Evolutionary conservation across 73 alveolate species (phyloP), one percentile per base, ranked within the genome.

Genomic region (Durusdinium trenchii): DNA sequence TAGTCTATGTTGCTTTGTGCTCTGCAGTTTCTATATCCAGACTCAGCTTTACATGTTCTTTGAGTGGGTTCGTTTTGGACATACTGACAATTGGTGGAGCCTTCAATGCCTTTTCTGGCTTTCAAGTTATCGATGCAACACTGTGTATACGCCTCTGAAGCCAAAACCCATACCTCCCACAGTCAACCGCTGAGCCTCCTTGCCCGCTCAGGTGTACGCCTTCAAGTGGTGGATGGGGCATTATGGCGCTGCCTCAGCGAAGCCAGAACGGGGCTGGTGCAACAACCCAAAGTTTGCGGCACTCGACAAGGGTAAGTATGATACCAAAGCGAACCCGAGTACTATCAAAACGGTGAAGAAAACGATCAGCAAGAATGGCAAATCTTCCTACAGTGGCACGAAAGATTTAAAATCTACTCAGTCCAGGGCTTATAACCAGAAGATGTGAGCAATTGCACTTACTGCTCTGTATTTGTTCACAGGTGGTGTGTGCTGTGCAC

Each of bases 151-250:
- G 30, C 52, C 6, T 30, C 18, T 3, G 52, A 71, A 3, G 18
- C 84, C 51, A n/a, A 3, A 51, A 35, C 28, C 32, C 51, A 57
- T 57, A 57, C 23, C 69, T 57, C 32, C 84, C 84, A 71, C 40
- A 43, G 61, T 10, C 60, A 16, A 6, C 47, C 38, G 28, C 32
- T 26, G 51, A 71, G 12, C 26, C 51, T 6, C 67, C 32, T 23
- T 7, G 46, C 69, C 64, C 5, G 1, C 90, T 47, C 26, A 79
- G 90, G 67, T 79, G 26, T 79, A 12, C 90, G 5, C 14, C 7
- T 35, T 79, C 90, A 5, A 23, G 46, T 79, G 90, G 90, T 2
- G 28, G 6, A 79, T 79, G 90, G 90, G 90, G 38, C 67, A 45
- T 18, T 79, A 14, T 28, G 90, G 90, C 26, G 26, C 12, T 23